Percentiles rank a stretch among this genome's conserved stretches.
phyloP scores from a whole-genome alignment of 306 rosid species.

The Senna siamea region DNA sequence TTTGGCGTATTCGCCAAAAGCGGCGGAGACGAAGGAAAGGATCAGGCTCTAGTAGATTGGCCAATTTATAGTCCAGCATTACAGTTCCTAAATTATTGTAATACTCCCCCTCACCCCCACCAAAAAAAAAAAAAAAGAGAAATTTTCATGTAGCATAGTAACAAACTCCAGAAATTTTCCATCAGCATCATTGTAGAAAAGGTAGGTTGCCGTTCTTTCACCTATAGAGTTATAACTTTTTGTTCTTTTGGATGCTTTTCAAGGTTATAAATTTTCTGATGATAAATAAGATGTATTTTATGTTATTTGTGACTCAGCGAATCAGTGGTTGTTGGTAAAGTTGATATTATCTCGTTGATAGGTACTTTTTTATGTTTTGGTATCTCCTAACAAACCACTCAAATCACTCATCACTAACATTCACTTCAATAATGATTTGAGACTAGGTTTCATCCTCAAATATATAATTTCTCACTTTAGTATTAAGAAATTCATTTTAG shows the following conservation, averaged over 20 bases:
- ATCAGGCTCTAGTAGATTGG: conserved; percentile 63
- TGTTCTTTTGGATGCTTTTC: conserved; percentile 12
- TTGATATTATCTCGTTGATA: background rate
- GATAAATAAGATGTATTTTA: conserved; percentile 7
- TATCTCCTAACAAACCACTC: background rate
- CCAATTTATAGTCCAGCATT: conserved; percentile 58
- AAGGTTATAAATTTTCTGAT: conserved; percentile 9
- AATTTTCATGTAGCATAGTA: conserved; percentile 43
- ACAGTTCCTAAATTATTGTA: conserved; percentile 40
- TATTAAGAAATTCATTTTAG: background rate
- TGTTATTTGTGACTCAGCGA: background rate
- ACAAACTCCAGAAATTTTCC: conserved; percentile 33
- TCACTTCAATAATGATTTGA: background rate
- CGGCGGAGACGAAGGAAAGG: conserved; percentile 79
- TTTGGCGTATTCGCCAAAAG: conserved; percentile 90
- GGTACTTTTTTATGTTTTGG: background rate
- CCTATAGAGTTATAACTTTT: conserved; percentile 28
- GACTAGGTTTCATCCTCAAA: background rate
- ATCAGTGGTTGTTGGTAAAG: background rate
- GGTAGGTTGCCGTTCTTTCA: conserved; percentile 29
- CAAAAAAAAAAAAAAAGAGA: background rate
- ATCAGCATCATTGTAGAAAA: conserved; percentile 39
- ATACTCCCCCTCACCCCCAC: conserved; percentile 32
- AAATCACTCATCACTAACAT: background rate
- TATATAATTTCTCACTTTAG: background rate